Conservation (phyloP, 805 yeast genomes). For the Ogataea henricii region DNA sequence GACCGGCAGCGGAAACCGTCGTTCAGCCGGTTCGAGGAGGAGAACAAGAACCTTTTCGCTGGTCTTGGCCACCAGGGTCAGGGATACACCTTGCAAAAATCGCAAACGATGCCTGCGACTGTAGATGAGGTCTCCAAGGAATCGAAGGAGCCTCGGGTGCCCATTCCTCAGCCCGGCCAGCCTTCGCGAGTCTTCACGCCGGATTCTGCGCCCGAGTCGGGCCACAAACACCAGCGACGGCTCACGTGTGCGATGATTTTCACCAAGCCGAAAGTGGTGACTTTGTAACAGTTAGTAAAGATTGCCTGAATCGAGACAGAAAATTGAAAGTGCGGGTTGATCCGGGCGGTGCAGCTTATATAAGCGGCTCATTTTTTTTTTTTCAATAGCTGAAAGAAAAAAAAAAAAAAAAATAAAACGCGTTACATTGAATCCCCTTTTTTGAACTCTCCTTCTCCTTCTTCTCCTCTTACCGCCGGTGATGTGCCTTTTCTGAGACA, state of each 20-base stretch:
- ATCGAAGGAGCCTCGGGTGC: no score
- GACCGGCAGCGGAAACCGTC: slow-evolving; percentile 19
- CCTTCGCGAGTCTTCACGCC: no score
- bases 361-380: no score
- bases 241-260: slow-evolving; percentile 51
- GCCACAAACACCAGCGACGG: slow-evolving; percentile 41
- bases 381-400: not conserved
- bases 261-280: slow-evolving; percentile 39
- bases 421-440: no score
- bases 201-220: not conserved
- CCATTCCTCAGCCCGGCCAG: no score
- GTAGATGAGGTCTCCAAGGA: no score
- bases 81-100: not conserved
- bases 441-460: not conserved
- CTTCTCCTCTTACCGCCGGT: no score
- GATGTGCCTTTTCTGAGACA: no score
- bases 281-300: slow-evolving; percentile 14
- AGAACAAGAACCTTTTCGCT: slow-evolving; percentile 2
- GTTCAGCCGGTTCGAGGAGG: slow-evolving; percentile 20
- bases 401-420: not conserved
- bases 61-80: not conserved
- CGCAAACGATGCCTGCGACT: no score
- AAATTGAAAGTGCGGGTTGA: not conserved
- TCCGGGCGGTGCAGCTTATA: not conserved
- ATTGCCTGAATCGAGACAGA: no score